Conservation (phyloP, 83 land plant species). For the Diphasiastrum complanatum region DNA sequence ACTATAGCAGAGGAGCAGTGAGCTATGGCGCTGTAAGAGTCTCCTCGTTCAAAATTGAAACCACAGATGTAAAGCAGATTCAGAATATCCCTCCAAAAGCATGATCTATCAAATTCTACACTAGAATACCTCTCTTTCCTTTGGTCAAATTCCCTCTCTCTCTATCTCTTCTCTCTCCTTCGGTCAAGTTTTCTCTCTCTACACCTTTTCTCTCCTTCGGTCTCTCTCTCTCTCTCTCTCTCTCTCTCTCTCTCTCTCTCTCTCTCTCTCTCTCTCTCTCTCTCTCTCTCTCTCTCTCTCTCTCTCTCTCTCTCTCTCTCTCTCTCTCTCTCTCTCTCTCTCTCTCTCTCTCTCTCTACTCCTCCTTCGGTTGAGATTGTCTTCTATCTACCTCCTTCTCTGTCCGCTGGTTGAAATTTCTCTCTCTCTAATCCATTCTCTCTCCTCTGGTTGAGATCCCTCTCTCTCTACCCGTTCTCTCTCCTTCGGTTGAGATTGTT, state of each 20-base stretch:
- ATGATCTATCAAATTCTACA: too few relatives aligned
- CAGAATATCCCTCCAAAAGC: too few relatives aligned
- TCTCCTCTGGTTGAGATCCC: too few relatives aligned
- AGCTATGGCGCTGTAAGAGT: too few relatives aligned
- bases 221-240: too few relatives aligned
- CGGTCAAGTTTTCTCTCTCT: conserved; percentile 1
- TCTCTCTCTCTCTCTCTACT: not conserved
- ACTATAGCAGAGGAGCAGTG: too few relatives aligned
- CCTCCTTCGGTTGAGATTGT: too few relatives aligned
- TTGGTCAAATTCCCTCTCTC: not conserved
- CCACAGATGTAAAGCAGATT: too few relatives aligned
- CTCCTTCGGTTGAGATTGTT: too few relatives aligned
- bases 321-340: not conserved
- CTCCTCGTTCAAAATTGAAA: too few relatives aligned
- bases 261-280: not conserved
- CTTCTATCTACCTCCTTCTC: not conserved
- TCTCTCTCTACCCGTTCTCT: too few relatives aligned
- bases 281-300: not conserved
- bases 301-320: not conserved
- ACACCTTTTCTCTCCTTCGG: not conserved
- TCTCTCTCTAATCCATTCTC: too few relatives aligned
- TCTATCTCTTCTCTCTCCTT: not conserved
- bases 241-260: not conserved
- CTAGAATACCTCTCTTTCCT: not conserved
- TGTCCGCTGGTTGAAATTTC: not conserved